Evolutionary conservation across 1,284 basidiomycete species (phyloP), one percentile per base, ranked within the genome.

Genomic region (Naganishia albida): DNA sequence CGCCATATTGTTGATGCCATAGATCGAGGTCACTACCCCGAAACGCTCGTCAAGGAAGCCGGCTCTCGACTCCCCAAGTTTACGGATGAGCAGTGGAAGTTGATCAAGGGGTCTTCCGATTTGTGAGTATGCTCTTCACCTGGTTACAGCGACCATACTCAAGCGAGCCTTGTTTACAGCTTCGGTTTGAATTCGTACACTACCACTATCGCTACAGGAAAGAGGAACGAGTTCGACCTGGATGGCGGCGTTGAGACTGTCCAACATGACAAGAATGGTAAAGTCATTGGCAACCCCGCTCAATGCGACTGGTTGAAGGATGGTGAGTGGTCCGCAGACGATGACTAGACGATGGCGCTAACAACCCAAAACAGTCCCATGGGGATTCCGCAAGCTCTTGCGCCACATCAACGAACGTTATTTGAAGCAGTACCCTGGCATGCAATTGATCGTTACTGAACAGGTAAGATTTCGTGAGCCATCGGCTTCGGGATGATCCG

Each of bases 121-220:
- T 64, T 65, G 67, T 69, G 28, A 23, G 68, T 63, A 48, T 34
- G 68, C 70, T 55, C n/a, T 66, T 59, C 6, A 18, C 28, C 12
- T 8, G 50, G 15, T 25, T 34, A 23, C 25, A 10, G 3, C 15
- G n/a, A 46, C 39, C 28, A 3, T 12, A 53, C 57, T 67, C 85
- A 38, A 83, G 86, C 81, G 87, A 88, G 77, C 87, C 86, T 12
- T 89, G 89, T 77, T 87, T 87, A 2, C 49, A 87, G 88, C 73
- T 64, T 68, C 51, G 67, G 67, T 12, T 39, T 68, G 40, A 68
- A 68, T 57, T 59, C 63, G 23, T 68, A 68, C 44, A 60, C 67
- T 18, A 68, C 67, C 12, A 43, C 59, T 15, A 50, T 51, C 10
- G 62, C 53, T 18, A 67, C 55, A 4, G 63, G 54, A 7, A 55